phyloP scores from a whole-genome alignment of 1,284 basidiomycete species.

The Erythrobasidium hasegawianum region DNA sequence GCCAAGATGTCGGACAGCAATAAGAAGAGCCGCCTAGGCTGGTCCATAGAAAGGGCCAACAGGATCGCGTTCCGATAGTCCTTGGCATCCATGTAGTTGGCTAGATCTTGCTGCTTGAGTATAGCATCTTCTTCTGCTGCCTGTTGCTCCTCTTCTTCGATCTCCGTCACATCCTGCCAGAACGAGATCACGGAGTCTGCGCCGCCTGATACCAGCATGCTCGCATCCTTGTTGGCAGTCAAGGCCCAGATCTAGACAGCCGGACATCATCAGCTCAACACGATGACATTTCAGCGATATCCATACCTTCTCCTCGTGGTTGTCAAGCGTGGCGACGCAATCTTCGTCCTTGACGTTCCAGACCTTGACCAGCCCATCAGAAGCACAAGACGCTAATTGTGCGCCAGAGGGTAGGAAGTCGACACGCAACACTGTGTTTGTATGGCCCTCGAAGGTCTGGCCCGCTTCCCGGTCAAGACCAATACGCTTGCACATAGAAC shows the following conservation, averaged over 20 bases:
- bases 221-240: constrained; percentile 70
- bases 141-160: constrained; percentile 68
- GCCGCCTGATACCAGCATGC: constrained; percentile 82
- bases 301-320: constrained; percentile 88
- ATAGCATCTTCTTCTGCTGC: constrained; percentile 65
- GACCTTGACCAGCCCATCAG: constrained; percentile 90
- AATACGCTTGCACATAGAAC: not conserved
- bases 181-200: constrained; percentile 90
- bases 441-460: constrained; percentile 90
- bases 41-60: constrained; percentile 84
- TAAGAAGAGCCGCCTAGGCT: constrained; percentile 78
- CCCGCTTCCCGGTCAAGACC: constrained; percentile 29
- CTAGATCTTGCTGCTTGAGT: constrained; percentile 85
- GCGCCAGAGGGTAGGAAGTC: constrained; percentile 79
- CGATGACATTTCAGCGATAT: constrained; percentile 20
- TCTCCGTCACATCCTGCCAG: constrained; percentile 88
- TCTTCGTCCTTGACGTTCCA: constrained; percentile 91
- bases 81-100: constrained; percentile 78
- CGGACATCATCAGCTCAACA: not conserved
- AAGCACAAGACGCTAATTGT: constrained; percentile 82
- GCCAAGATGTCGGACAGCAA: constrained; percentile 58
- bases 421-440: constrained; percentile 90
- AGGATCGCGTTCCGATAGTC: constrained; percentile 89
- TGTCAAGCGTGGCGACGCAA: constrained; percentile 83
- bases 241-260: constrained; percentile 93